Base-by-base conservation (phyloP, 495 filamentous ascomycete genomes). In the Trichoderma virens region DNA sequence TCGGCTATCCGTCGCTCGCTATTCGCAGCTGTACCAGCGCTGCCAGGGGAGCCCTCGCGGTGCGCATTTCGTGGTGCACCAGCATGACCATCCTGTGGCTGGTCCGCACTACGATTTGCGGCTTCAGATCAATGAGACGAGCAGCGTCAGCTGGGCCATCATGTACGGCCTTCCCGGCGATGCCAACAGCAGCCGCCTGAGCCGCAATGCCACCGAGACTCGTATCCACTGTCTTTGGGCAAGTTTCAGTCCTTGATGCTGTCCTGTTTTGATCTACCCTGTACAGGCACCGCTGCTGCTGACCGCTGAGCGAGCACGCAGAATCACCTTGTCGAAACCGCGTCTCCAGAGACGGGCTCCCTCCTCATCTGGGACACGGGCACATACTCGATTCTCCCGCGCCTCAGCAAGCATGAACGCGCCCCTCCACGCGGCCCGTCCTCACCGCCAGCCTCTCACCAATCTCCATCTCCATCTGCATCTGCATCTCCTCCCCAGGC, bases 281-380 rank as follows among this genome's bases (percentile, higher is more conserved):
- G 8, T 59, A 60, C 25, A 4, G 16, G 39, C n/a, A 62, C 20
- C 35, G 5, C n/a, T 18, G 34, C 11, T 23, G 14, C 35, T 43
- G 35, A 45, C 30, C 60, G 32, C 32, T 35, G 32, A 35, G 11
- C 32, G 11, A 20, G n/a, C 3, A 13, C 27, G 27, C 63, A 88
- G 84, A 89, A 87, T 64, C 85, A 90, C 70, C 80, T 89, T 7
- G 82, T 87, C 56, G 87, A 90, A 68, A 86, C 84, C 0, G 86
- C 83, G 7, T 86, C 83, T 2, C 59, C 66, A 13, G 73, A 74
- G 14, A 88, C 85, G 0, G 87, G 87, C 2, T 87, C 83, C 18
- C 75, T 90, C 18, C 79, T 90, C 16, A 86, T 90, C 39, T 90
- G 86, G 87, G 87, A 90, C 64, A 88, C 85, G 0, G 87, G 86